phyloP scores from a whole-genome alignment of 306 rosid genomes.

The Vigna mungo region DNA sequence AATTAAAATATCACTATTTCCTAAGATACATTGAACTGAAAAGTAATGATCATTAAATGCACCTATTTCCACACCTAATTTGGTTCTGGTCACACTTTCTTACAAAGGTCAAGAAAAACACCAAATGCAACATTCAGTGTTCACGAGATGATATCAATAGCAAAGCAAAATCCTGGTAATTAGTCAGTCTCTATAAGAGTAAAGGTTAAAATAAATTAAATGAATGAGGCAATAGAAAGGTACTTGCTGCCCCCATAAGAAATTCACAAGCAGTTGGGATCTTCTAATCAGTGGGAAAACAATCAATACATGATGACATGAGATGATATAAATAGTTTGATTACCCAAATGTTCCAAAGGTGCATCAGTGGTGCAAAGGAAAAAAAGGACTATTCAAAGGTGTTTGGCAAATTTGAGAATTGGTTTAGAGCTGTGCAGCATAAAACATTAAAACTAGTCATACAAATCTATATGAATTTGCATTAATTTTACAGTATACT shows the following conservation, averaged over 20 bases:
- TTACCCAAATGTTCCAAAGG: slow-evolving; percentile 18
- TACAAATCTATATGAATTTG: slow-evolving; percentile 11
- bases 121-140: slow-evolving; percentile 3
- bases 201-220: slow-evolving; percentile 24
- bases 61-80: slow-evolving; percentile 30
- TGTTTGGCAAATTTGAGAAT: slow-evolving; percentile 28
- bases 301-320: neutral
- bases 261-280: slow-evolving; percentile 22
- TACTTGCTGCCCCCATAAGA: neutral
- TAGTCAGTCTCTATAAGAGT: neutral
- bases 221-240: slow-evolving; percentile 11
- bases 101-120: slow-evolving; percentile 15
- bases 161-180: slow-evolving; percentile 28
- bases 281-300: slow-evolving; percentile 15
- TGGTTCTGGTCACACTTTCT: slow-evolving; percentile 31
- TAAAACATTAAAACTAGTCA: slow-evolving; percentile 4
- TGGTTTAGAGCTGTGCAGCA: neutral
- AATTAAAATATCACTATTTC: neutral
- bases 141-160: slow-evolving; percentile 21
- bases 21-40: neutral
- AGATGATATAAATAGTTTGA: slow-evolving; percentile 12
- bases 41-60: neutral
- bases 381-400: neutral
- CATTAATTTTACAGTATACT: neutral
- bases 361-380: slow-evolving; percentile 22